phyloP scores from a whole-genome alignment of 1,284 basidiomycete species.

The Moesziomyces sp. region DNA sequence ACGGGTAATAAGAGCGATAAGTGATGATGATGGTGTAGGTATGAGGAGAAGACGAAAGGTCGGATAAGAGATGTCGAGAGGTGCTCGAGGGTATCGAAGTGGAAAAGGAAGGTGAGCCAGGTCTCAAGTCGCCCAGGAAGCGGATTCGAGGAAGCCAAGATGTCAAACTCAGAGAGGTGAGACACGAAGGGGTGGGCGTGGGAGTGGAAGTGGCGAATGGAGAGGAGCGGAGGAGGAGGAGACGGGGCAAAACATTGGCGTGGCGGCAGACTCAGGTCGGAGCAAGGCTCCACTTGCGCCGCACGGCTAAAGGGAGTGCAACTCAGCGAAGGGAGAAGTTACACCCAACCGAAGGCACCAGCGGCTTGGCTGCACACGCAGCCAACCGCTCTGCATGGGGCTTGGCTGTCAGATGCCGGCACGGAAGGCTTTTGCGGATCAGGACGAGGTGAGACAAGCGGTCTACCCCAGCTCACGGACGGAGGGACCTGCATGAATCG shows the following conservation, averaged over 20 bases:
- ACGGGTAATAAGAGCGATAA: neutral
- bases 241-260: neutral
- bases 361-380: too few relatives aligned
- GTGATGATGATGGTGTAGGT: neutral
- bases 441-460: too few relatives aligned
- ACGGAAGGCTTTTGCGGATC: too few relatives aligned
- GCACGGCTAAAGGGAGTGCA: neutral
- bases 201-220: neutral
- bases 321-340: neutral
- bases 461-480: too few relatives aligned
- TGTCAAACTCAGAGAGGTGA: conserved; percentile 6
- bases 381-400: neutral
- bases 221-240: too few relatives aligned
- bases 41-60: neutral
- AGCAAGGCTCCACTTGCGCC: neutral
- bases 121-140: neutral
- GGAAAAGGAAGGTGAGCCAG: conserved; percentile 19
- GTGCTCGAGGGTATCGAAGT: conserved; percentile 2
- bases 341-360: neutral
- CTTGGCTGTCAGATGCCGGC: too few relatives aligned
- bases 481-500: too few relatives aligned
- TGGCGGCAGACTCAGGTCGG: neutral
- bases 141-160: neutral
- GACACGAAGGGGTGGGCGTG: neutral
- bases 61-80: neutral